Percentiles rank a stretch among this genome's conserved stretches.
These are phyloP conservation scores for Blastobotrys capitulatus DNA, from an alignment of 1,139 yeast species.

Conservation along the genomic window DNA sequence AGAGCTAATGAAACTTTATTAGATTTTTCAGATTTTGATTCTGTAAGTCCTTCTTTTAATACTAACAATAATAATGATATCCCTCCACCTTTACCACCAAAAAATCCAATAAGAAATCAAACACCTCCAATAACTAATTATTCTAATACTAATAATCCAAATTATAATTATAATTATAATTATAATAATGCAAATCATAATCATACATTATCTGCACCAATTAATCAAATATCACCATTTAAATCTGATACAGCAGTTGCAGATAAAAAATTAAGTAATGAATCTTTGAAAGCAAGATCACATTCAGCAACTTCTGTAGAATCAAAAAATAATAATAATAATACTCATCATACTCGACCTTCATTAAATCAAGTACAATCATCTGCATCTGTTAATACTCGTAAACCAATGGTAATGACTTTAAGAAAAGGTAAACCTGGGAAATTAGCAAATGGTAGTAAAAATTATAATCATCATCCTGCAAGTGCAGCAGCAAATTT, in stretches of 20 bases:
- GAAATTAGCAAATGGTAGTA: conserved; percentile 16
- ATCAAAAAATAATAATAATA: neutral
- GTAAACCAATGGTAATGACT: conserved; percentile 20
- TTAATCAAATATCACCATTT: neutral
- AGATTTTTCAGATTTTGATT: conserved; percentile 4
- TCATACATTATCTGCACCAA: neutral
- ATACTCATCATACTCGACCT: no score
- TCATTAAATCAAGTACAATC: neutral
- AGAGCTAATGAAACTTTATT: conserved; percentile 1
- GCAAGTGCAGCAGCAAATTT: conserved; percentile 25
- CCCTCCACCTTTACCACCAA: no score
- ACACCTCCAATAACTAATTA: no score
- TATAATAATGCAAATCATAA: neutral
- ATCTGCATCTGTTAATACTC: neutral
- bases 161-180: neutral
- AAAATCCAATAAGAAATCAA: no score
- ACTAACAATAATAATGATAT: no score
- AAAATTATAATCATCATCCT: conserved; percentile 12
- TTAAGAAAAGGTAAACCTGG: conserved; percentile 21
- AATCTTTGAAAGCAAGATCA: conserved; percentile 1
- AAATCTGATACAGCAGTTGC: neutral
- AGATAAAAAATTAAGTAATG: neutral
- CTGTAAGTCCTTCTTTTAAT: neutral
- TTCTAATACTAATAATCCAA: neutral
- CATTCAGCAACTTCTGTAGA: conserved; percentile 4